Evolutionary conservation across 495 filamentous ascomycete genomes (phyloP), one percentile per base, ranked within the genome.

Genomic region (Hyaloscypha finlandica): DNA sequence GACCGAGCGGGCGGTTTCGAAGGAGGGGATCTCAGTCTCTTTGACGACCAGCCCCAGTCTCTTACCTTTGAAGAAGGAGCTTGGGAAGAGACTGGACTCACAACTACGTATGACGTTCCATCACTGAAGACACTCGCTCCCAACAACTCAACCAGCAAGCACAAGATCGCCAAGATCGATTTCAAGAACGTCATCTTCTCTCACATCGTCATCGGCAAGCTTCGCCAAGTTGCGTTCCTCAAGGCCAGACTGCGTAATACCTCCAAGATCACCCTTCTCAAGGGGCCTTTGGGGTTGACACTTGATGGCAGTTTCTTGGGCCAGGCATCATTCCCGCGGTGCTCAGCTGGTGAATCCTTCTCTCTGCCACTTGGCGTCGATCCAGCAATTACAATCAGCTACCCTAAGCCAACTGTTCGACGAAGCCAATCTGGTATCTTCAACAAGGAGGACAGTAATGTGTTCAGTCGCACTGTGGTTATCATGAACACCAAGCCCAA

Each of bases 241-340:
- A 86, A 86, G 65, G 88, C 88, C 11, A 81, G 82, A 33, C 75
- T 92, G 35, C 79, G 81, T 61, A 92, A 91, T 68, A 79, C 79
- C 4, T 83, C 81, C 54, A 78, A 81, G 54, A 79, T 88, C 52
- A 85, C 84, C 1, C 79, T 92, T 3, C 84, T 90, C 35, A 81
- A 80, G 64, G 89, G 88, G 19, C 80, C 80, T 1, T 81, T 81
- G 0, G 87, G 88, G 2, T 78, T 92, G 16, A 89, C 88, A 3
- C 86, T 91, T 30, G 90, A 92, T 71, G 87, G 85, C 4, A 83
- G 81, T 11, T 91, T 91, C 74, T 75, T 92, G 35, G 90, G 90
- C 11, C 86, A 85, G 51, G 81, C 84, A 2, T 76, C 77, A 0
- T 73, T 91, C 6, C 82, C 87, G 11, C 81, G 81, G 54, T 86